Evolutionary conservation across 495 filamentous ascomycete species (phyloP).

Genomic region (Aspergillus carlsbadensis): DNA sequence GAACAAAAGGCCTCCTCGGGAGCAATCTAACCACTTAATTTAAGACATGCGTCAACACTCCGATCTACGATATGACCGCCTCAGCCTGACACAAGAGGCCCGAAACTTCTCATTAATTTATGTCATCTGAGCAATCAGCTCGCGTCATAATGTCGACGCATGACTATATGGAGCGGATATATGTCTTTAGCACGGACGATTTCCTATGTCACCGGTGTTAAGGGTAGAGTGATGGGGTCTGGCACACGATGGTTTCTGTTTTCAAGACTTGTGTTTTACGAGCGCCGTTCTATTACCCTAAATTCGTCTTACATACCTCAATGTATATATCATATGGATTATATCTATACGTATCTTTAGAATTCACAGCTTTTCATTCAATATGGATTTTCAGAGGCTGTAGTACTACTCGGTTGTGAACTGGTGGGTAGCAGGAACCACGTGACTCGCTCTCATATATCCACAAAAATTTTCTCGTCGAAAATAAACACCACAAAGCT

Average conservation of each 20-base stretch:
- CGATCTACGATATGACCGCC: not conserved
- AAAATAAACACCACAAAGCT: not conserved
- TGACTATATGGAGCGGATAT: not conserved
- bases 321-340: not conserved
- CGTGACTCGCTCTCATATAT: no score
- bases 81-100: not conserved
- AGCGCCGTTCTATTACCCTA: conserved; percentile 12
- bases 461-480: no score
- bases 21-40: conserved; percentile 15
- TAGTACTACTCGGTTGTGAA: no score
- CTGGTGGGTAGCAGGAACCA: no score
- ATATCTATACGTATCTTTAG: not conserved
- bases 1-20: conserved; percentile 22
- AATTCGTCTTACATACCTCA: not conserved
- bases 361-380: not conserved
- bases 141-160: not conserved
- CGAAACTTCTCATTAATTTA: not conserved
- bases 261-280: conserved; percentile 10
- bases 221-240: conserved; percentile 13
- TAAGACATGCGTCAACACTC: not conserved
- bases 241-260: conserved; percentile 5
- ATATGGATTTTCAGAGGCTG: not conserved
- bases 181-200: conserved; percentile 11
- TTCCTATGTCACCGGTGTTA: conserved; percentile 14
- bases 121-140: conserved; percentile 4